Percentiles rank a stretch among this genome's conserved stretches.
phyloP scores from a whole-genome alignment of 2,329 filamentous ascomycete species.

The Fusarium phyllophilum region DNA sequence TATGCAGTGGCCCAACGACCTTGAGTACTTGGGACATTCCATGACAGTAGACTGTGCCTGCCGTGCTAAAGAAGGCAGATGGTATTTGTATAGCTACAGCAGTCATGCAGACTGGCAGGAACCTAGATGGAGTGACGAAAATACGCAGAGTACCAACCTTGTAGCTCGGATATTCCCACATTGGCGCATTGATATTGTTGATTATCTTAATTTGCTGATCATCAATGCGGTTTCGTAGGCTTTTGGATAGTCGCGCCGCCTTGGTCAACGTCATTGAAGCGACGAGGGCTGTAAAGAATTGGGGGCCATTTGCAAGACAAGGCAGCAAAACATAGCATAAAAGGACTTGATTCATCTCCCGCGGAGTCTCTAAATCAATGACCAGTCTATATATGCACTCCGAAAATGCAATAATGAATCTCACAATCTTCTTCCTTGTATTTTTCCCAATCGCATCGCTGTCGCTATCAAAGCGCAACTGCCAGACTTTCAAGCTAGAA shows the following conservation, averaged over 20 bases:
- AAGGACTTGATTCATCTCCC: neutral
- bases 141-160: neutral
- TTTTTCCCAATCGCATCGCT: neutral
- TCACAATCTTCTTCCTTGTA: neutral
- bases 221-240: neutral
- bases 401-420: fast-evolving
- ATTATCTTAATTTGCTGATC: fast-evolving
- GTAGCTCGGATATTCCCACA: neutral
- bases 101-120: neutral
- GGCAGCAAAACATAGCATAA: neutral
- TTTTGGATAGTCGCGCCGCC: too few species aligned
- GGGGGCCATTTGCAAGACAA: neutral
- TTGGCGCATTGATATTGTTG: neutral
- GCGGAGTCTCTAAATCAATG: neutral
- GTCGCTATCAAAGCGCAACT: neutral
- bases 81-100: fast-evolving
- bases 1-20: neutral
- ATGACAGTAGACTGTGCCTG: neutral
- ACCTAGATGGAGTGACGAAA: neutral
- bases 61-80: neutral
- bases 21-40: neutral
- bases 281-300: neutral
- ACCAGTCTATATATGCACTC: too few species aligned
- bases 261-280: neutral
- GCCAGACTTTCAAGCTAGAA: neutral